Conservation (phyloP, 257 asterid species). For the Nicotiana benthamiana region DNA sequence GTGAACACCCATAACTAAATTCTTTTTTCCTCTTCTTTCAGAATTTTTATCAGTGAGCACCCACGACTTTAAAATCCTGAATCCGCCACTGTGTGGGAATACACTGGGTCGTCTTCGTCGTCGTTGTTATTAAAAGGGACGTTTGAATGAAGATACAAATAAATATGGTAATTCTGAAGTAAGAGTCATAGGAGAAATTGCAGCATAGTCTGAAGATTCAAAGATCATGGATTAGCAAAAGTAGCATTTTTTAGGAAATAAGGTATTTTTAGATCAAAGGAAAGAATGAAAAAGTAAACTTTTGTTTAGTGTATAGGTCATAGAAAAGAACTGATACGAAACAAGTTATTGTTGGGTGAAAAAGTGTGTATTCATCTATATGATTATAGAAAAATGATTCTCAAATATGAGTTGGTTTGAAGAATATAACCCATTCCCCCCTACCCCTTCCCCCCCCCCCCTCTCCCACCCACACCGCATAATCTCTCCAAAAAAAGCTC, state of each 20-base stretch:
- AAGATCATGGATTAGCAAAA: slow-evolving; percentile 3
- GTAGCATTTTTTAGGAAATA: not conserved
- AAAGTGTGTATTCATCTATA: not conserved
- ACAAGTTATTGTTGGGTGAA: not conserved
- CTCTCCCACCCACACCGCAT: too few relatives aligned
- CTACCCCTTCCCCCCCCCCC: too few relatives aligned
- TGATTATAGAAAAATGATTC: not conserved
- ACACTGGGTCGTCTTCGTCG: too few relatives aligned
- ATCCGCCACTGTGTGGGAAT: too few relatives aligned
- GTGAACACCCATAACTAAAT: too few relatives aligned
- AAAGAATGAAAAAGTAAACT: not conserved
- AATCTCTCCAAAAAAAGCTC: too few relatives aligned
- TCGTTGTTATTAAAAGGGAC: not conserved
- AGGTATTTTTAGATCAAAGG: not conserved
- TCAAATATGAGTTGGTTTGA: not conserved
- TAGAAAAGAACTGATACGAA: not conserved
- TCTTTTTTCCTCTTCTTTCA: too few relatives aligned
- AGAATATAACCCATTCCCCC: too few relatives aligned
- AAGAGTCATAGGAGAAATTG: not conserved
- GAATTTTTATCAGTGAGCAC: too few relatives aligned
- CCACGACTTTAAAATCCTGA: too few relatives aligned
- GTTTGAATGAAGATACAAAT: not conserved
- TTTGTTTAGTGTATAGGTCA: not conserved
- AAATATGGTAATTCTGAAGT: not conserved
- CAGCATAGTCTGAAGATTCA: slow-evolving; percentile 7